Conservation (phyloP, 352 stramenopile genomes). For the Phytophthora rubi region DNA sequence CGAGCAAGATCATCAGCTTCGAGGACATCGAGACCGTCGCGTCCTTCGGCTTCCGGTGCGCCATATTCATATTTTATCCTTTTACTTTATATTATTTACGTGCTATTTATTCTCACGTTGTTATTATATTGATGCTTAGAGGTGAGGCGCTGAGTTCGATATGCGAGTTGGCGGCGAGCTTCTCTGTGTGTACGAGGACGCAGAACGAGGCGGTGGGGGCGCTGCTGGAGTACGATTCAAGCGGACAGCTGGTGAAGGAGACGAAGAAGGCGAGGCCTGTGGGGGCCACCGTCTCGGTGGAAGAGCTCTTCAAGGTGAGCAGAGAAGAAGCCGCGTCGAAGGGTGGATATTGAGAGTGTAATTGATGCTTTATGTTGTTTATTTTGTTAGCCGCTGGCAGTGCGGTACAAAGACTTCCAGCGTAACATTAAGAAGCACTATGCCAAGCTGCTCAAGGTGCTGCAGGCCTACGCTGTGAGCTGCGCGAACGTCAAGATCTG, state of each 20-base stretch:
- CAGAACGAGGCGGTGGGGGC: conserved; percentile 73
- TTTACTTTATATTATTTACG: conserved; percentile 7
- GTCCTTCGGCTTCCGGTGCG: conserved; percentile 95
- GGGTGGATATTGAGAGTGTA: neutral
- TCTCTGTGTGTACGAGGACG: conserved; percentile 91
- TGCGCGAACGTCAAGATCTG: conserved; percentile 64
- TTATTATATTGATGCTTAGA: conserved; percentile 29
- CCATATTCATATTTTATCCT: neutral
- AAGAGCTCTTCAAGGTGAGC: conserved; percentile 90
- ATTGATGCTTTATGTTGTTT: neutral
- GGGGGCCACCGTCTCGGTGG: conserved; percentile 94
- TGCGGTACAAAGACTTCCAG: conserved; percentile 93
- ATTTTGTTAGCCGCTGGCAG: conserved; percentile 77
- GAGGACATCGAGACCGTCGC: conserved; percentile 91
- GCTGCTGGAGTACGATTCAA: conserved; percentile 83
- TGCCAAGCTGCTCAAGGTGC: conserved; percentile 89
- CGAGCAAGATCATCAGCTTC: conserved; percentile 96
- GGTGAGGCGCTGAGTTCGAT: conserved; percentile 97
- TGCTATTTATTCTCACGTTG: conserved; percentile 1
- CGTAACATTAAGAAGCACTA: conserved; percentile 95
- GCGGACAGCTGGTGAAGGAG: conserved; percentile 68
- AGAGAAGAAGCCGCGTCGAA: neutral
- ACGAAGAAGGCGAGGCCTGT: conserved; percentile 70
- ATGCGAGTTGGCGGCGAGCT: conserved; percentile 86
- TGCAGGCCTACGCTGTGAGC: conserved; percentile 88